Conservation (phyloP, 2,329 filamentous ascomycete genomes). For the Aspergillus sp. region DNA sequence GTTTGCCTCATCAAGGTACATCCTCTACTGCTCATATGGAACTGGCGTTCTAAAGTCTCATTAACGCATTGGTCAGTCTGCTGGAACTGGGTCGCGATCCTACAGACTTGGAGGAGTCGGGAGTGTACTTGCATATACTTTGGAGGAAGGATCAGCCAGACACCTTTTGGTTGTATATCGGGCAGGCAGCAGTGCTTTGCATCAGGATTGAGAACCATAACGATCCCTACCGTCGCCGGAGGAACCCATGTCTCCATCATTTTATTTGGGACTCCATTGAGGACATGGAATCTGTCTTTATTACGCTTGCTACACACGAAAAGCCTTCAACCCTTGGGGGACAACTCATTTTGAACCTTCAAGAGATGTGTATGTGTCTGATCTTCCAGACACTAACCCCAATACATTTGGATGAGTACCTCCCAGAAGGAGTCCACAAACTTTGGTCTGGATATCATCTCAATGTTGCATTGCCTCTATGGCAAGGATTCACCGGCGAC, state of each 20-base stretch:
- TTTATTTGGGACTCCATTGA: conserved; percentile 8
- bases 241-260: conserved; percentile 8
- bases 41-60: background rate
- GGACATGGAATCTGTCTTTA: conserved; percentile 12
- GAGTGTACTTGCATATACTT: conserved; percentile 12
- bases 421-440: background rate
- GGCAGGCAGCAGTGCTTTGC: conserved; percentile 7
- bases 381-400: conserved; percentile 11
- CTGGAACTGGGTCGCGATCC: background rate
- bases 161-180: conserved; percentile 12
- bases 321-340: background rate
- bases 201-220: conserved; percentile 7
- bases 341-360: conserved; percentile 8
- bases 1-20: background rate
- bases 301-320: conserved; percentile 4
- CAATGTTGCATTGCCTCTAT: conserved; percentile 13
- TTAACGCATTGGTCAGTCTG: background rate
- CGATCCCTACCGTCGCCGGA: background rate
- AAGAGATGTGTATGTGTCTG: conserved; percentile 13
- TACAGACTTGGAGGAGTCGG: background rate
- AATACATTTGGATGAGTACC: conserved; percentile 7
- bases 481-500: conserved; percentile 8
- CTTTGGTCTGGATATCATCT: conserved; percentile 11
- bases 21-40: background rate
- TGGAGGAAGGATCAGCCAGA: background rate